Conservation (phyloP, 2,329 filamentous ascomycete genomes). For the Fusarium tuaranense region DNA sequence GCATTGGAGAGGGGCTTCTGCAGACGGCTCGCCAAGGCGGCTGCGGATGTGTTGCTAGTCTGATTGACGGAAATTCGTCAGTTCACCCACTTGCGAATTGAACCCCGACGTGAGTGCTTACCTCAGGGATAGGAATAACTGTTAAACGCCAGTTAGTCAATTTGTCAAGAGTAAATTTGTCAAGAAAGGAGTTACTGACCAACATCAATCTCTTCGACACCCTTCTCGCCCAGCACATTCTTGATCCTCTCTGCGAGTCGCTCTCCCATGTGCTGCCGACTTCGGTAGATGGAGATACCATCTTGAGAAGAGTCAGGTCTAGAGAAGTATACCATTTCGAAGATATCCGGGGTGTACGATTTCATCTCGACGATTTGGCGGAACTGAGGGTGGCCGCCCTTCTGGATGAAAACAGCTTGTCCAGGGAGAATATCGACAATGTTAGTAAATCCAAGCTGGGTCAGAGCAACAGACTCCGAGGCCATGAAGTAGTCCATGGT, state of each 20-base stretch:
- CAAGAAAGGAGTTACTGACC: conserved; percentile 39
- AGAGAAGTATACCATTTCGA: conserved; percentile 77
- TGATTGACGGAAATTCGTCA: conserved; percentile 48
- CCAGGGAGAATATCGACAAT: conserved; percentile 84
- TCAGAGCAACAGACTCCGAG: conserved; percentile 86
- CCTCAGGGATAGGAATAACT: conserved; percentile 78
- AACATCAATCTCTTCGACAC: conserved; percentile 81
- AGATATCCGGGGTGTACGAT: conserved; percentile 78
- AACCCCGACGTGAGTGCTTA: conserved; percentile 14
- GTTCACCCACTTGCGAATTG: background rate
- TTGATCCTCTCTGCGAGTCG: conserved; percentile 81
- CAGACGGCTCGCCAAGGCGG: conserved; percentile 76
- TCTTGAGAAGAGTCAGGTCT: conserved; percentile 86
- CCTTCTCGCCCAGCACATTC: conserved; percentile 74
- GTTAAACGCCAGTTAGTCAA: conserved; percentile 35
- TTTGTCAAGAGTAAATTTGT: background rate
- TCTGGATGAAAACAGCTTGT: conserved; percentile 86
- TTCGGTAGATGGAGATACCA: conserved; percentile 86
- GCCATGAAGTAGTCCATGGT: conserved; percentile 90
- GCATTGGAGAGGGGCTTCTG: conserved; percentile 82
- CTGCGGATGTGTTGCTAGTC: conserved; percentile 84
- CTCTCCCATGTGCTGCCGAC: conserved; percentile 86
- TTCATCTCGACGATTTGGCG: conserved; percentile 76
- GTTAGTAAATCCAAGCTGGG: conserved; percentile 82
- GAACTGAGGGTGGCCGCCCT: conserved; percentile 79